Base-by-base conservation (phyloP, 2,329 filamentous ascomycete species). In the Ascochyta rabiei region DNA sequence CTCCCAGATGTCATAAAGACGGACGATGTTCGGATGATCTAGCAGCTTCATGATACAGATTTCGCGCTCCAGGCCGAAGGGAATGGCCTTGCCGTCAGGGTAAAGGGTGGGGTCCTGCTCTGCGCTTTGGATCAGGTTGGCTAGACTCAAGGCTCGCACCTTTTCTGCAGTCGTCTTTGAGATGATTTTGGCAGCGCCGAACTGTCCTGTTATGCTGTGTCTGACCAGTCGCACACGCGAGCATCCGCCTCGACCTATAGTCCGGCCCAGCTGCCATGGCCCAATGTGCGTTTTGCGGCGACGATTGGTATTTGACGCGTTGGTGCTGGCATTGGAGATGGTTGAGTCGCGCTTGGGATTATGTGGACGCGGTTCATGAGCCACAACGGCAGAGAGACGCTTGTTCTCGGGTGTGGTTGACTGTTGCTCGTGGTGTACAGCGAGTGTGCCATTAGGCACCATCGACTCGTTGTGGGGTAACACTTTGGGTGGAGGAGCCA, bases 31-130 rank as follows among this genome's bases (percentile, higher is more conserved):
- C 6, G 89, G 90, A 76, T 99, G 95, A 68, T 96, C 89, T 57
- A 98, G 90, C 53, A 98, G 83, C 77, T 97, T 98, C 84, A 99
- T 91, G 66, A 99, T 96, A 28, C 93, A 92, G 35, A 99, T 93
- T 72, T 99, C 95, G 49, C 95, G 85, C 76, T 98, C 93, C 57
- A 99, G 89, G 1, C 92, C 90, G 67, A 93, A 86, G 1, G 93
- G 93, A 71, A 96, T 92, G 48, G 87, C 84, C 54, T 88, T 82
- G 35, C 87, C 86, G 45, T 84, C 80, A 31, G 82, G 78, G 26
- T 71, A 69, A n/a, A 76, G 56, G 78, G 80, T 33, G 81, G 81
- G 23, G 81, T 84, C 49, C 80, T 77, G 48, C 75, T 85, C 82
- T 59, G 89, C 88, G 73, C 87, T 89, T 64, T 87, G 84, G 69